These are phyloP conservation scores for Sporodiniella umbellata DNA, from an alignment of 371 early-diverging fungal genomes.

Conservation along the genomic window DNA sequence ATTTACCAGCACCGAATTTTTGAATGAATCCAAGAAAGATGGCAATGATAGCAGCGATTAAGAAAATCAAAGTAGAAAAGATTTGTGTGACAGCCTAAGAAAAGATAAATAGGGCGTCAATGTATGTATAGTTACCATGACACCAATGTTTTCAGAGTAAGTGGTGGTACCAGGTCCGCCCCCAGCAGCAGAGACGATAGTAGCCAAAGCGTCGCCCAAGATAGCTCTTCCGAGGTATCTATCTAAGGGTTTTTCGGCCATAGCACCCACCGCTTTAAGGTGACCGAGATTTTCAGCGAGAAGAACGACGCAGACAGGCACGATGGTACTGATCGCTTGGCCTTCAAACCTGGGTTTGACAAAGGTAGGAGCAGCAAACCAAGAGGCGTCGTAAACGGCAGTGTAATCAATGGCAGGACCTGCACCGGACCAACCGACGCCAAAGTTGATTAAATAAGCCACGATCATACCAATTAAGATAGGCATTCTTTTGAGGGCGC, in stretches of 20 bases:
- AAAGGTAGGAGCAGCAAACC: constrained; percentile 38
- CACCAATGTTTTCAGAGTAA: constrained; percentile 58
- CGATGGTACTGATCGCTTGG: constrained; percentile 50
- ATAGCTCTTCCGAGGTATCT: constrained; percentile 52
- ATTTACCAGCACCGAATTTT: constrained; percentile 52
- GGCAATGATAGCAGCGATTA: constrained; percentile 52
- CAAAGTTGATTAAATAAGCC: constrained; percentile 46
- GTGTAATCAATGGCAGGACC: constrained; percentile 49
- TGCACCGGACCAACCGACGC: constrained; percentile 38
- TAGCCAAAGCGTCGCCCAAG: constrained; percentile 56
- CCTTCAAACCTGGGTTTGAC: constrained; percentile 37
- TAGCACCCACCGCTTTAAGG: constrained; percentile 52
- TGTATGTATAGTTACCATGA: constrained; percentile 25
- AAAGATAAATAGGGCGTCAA: not conserved
- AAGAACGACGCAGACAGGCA: constrained; percentile 51
- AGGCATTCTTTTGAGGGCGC: constrained; percentile 38
- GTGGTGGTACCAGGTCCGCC: constrained; percentile 57
- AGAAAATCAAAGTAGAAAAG: constrained; percentile 53
- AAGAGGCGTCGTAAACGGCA: constrained; percentile 31
- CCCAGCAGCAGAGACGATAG: constrained; percentile 46
- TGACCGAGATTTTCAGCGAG: constrained; percentile 60
- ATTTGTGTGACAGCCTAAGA: constrained; percentile 45
- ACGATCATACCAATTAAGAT: constrained; percentile 49
- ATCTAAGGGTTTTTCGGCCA: constrained; percentile 46
- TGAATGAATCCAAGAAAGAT: constrained; percentile 56